Conservation (phyloP, 2,329 filamentous ascomycete genomes). For the Torrubiella hemipterigena region DNA sequence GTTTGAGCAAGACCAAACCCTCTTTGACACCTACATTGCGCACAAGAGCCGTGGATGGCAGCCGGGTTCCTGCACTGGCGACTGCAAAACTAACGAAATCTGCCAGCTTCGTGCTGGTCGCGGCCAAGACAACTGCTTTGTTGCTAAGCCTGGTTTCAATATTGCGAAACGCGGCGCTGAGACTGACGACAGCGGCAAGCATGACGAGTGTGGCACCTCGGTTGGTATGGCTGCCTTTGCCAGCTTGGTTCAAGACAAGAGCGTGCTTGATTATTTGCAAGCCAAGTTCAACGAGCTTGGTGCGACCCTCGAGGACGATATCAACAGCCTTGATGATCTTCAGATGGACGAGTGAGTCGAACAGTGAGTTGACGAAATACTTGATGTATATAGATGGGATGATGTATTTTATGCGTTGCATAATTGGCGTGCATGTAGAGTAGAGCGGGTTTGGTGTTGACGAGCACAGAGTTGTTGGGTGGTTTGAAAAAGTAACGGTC, state of each 20-base stretch:
- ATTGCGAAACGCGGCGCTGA: constrained; percentile 17
- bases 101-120: constrained; percentile 40
- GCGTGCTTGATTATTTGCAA: constrained; percentile 13
- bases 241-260: constrained; percentile 13
- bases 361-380: too few relatives aligned
- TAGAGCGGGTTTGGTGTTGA: too few relatives aligned
- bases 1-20: constrained; percentile 27
- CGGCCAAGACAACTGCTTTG: constrained; percentile 38
- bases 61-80: constrained; percentile 24
- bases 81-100: constrained; percentile 32
- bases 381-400: too few relatives aligned
- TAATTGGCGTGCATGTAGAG: too few relatives aligned
- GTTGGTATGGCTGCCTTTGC: constrained; percentile 14
- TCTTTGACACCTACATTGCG: constrained; percentile 33
- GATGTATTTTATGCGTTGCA: too few relatives aligned
- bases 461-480: too few relatives aligned
- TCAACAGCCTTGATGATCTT: neutral
- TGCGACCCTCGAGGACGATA: neutral
- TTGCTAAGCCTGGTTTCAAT: constrained; percentile 20
- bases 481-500: too few relatives aligned
- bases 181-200: constrained; percentile 7
- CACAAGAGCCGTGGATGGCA: constrained; percentile 36
- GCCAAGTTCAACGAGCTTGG: constrained; percentile 1
- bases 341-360: too few relatives aligned
- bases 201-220: constrained; percentile 18